Evolutionary conservation across 768 basidiomycete species (phyloP).

Genomic region (Termitomyces sp.): DNA sequence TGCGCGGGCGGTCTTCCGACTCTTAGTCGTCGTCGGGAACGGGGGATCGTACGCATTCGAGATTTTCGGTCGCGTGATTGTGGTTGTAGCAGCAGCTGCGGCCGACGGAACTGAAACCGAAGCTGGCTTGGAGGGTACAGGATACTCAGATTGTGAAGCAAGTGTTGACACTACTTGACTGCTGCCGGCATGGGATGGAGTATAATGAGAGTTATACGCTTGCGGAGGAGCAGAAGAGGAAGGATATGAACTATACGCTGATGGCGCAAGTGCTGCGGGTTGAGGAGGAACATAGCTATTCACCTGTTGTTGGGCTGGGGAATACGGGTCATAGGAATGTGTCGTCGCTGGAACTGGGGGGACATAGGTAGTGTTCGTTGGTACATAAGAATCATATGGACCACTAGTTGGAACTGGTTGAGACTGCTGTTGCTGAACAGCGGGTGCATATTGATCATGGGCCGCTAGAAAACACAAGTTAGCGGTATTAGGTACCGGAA

Average conservation of each 20-base stretch:
- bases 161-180: conserved; percentile 8
- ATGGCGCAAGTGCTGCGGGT: not conserved
- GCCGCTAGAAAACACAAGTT: conserved; percentile 3
- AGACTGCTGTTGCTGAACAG: conserved; percentile 3
- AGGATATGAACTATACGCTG: conserved; percentile 12
- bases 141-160: conserved; percentile 1
- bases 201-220: conserved; percentile 13
- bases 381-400: conserved; percentile 31
- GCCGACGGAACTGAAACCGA: conserved; percentile 17
- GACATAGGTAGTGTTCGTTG: conserved; percentile 15
- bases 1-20: conserved; percentile 20
- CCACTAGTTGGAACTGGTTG: conserved; percentile 4
- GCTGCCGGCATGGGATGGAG: conserved; percentile 10
- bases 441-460: conserved; percentile 5
- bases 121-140: not conserved
- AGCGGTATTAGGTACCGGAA: not conserved
- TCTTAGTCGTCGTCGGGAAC: conserved; percentile 44
- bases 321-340: conserved; percentile 20
- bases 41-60: conserved; percentile 77
- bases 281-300: conserved; percentile 5
- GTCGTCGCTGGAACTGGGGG: conserved; percentile 7
- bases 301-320: conserved; percentile 11
- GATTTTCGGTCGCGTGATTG: conserved; percentile 56
- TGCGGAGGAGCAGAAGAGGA: conserved; percentile 14
- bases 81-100: conserved; percentile 33